Conservation (phyloP, 352 stramenopile species). For the Phytophthora pini region DNA sequence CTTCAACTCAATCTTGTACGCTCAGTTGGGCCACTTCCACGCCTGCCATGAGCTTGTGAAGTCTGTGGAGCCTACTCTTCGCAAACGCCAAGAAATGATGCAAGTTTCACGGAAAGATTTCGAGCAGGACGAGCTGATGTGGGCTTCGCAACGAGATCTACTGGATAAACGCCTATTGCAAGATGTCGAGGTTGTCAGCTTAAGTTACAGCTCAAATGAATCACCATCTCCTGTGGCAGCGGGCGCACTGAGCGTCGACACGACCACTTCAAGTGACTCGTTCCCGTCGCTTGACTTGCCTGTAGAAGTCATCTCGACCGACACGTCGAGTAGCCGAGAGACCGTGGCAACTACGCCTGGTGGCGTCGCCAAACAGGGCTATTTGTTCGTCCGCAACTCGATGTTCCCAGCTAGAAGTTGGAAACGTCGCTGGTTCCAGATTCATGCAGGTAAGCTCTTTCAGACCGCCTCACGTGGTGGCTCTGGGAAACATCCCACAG, state of each 20-base stretch:
- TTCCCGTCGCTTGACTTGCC: slow-evolving; percentile 66
- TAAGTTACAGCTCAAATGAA: slow-evolving; percentile 22
- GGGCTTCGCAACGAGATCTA: slow-evolving; percentile 65
- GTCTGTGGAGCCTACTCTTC: slow-evolving; percentile 71
- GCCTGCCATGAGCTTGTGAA: slow-evolving; percentile 85
- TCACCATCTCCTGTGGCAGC: slow-evolving; percentile 12
- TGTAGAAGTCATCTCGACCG: slow-evolving; percentile 77
- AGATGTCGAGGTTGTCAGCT: slow-evolving; percentile 50
- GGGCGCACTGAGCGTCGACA: slow-evolving; percentile 21
- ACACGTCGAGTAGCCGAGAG: slow-evolving; percentile 65
- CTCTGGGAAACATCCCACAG: slow-evolving; percentile 60
- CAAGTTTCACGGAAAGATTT: slow-evolving; percentile 72
- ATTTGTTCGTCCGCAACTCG: slow-evolving; percentile 85
- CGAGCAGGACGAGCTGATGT: slow-evolving; percentile 81
- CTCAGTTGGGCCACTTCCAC: slow-evolving; percentile 82
- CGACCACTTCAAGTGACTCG: slow-evolving; percentile 24
- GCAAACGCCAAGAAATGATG: slow-evolving; percentile 73
- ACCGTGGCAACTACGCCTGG: slow-evolving; percentile 34
- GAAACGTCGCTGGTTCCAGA: slow-evolving; percentile 90
- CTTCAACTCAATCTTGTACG: slow-evolving; percentile 86
- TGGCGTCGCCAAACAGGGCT: slow-evolving; percentile 78
- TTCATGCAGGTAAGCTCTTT: slow-evolving; percentile 87
- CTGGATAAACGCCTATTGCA: slow-evolving; percentile 63
- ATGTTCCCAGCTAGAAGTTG: slow-evolving; percentile 85
- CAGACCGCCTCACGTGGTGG: slow-evolving; percentile 52